Evolutionary conservation across 805 yeast genomes (phyloP).

Genomic region (Jamesozyma hellenica): DNA sequence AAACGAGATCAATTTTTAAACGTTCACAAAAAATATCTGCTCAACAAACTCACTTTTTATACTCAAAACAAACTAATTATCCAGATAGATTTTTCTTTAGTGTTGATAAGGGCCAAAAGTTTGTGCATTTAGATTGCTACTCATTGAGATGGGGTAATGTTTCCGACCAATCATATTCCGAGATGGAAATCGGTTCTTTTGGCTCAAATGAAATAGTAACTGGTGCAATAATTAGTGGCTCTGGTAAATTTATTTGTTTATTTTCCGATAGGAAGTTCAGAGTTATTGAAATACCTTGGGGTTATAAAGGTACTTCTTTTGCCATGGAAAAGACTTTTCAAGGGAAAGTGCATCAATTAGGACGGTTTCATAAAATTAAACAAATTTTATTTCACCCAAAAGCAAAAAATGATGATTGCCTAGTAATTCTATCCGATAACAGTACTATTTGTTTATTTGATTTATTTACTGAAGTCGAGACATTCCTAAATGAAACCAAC

Average conservation of each 20-base stretch:
- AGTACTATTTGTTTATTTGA: slow-evolving; percentile 20
- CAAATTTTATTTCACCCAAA: slow-evolving; percentile 39
- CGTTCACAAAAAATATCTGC: not conserved
- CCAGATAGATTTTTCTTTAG: slow-evolving; percentile 9
- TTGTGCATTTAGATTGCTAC: slow-evolving; percentile 13
- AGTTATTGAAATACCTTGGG: slow-evolving; percentile 24
- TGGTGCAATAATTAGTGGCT: slow-evolving; percentile 9
- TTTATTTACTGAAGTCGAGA: slow-evolving; percentile 1
- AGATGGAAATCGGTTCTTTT: slow-evolving; percentile 7
- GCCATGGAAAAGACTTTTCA: slow-evolving; percentile 1
- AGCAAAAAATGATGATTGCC: slow-evolving; percentile 13
- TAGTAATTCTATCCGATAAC: slow-evolving; percentile 19
- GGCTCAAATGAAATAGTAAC: not conserved
- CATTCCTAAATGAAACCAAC: slow-evolving; percentile 5
- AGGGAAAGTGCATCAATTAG: slow-evolving; percentile 1
- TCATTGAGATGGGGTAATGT: slow-evolving; percentile 15
- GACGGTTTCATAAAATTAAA: slow-evolving; percentile 18
- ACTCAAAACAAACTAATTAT: not conserved
- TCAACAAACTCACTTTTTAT: not conserved
- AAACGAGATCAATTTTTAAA: not conserved
- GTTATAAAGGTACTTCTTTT: slow-evolving; percentile 5
- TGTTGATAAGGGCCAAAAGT: slow-evolving; percentile 9
- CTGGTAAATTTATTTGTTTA: slow-evolving; percentile 17
- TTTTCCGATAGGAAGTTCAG: slow-evolving; percentile 11
- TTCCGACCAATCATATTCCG: not conserved